phyloP scores from a whole-genome alignment of 257 asterid genomes.

The Nicotiana obtusifolia region DNA sequence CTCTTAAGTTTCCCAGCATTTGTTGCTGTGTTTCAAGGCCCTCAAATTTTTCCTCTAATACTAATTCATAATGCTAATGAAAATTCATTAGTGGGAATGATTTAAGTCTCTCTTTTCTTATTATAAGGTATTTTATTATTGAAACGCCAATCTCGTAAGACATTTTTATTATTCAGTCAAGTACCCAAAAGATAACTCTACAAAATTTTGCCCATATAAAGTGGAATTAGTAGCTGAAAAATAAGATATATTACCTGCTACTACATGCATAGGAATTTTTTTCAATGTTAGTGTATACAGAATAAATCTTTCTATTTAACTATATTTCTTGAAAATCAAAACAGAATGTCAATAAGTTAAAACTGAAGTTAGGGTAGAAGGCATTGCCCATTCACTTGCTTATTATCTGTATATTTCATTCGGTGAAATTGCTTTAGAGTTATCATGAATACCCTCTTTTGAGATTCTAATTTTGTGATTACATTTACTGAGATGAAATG shows the following conservation, averaged over 20 bases:
- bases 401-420: neutral
- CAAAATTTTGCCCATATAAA: neutral
- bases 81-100: neutral
- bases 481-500: neutral
- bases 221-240: neutral
- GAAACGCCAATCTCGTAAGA: neutral
- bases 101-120: neutral
- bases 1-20: neutral
- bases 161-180: neutral
- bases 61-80: neutral
- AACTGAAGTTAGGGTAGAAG: neutral
- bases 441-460: neutral
- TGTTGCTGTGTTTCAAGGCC: neutral
- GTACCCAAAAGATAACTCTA: neutral
- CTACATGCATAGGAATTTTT: neutral
- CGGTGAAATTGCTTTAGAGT: neutral
- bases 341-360: neutral
- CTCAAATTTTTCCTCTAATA: neutral
- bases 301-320: neutral
- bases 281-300: neutral
- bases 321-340: neutral
- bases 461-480: neutral
- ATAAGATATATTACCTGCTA: neutral
- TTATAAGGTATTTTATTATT: neutral
- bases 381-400: neutral